phyloP scores from a whole-genome alignment of 495 filamentous ascomycete species.

The Penicillium turbatum region DNA sequence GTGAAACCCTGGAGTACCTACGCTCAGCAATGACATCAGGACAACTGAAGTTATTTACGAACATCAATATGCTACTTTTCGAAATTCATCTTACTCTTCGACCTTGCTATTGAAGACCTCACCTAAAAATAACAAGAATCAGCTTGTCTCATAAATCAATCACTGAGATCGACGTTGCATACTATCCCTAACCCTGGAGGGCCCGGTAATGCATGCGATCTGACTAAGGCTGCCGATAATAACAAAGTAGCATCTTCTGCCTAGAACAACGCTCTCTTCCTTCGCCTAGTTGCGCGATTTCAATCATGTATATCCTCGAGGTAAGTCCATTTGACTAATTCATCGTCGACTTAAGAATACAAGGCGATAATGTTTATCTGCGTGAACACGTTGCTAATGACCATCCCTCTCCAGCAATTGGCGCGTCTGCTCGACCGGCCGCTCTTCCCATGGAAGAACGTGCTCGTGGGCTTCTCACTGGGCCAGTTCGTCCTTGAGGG shows the following conservation, averaged over 20 bases:
- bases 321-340: conserved; percentile 19
- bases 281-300: conserved; percentile 22
- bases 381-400: conserved; percentile 8
- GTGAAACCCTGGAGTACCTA: too few species aligned
- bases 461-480: conserved; percentile 89
- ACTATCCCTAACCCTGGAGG: too few species aligned
- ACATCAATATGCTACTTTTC: too few species aligned
- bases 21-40: too few species aligned
- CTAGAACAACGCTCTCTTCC: conserved; percentile 8
- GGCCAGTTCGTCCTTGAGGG: conserved; percentile 84
- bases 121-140: too few species aligned
- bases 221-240: conserved; percentile 29
- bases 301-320: conserved; percentile 44
- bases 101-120: too few species aligned
- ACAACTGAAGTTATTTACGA: too few species aligned
- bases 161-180: too few species aligned
- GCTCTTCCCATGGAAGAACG: conserved; percentile 92
- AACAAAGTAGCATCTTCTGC: conserved; percentile 30
- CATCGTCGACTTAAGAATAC: conserved; percentile 3
- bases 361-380: neutral
- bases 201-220: conserved; percentile 9
- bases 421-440: conserved; percentile 84
- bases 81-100: too few species aligned
- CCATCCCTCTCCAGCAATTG: conserved; percentile 59
- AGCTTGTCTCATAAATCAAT: too few species aligned